Conservation (phyloP, 2,329 filamentous ascomycete species). For the Pseudopithomyces maydicus region DNA sequence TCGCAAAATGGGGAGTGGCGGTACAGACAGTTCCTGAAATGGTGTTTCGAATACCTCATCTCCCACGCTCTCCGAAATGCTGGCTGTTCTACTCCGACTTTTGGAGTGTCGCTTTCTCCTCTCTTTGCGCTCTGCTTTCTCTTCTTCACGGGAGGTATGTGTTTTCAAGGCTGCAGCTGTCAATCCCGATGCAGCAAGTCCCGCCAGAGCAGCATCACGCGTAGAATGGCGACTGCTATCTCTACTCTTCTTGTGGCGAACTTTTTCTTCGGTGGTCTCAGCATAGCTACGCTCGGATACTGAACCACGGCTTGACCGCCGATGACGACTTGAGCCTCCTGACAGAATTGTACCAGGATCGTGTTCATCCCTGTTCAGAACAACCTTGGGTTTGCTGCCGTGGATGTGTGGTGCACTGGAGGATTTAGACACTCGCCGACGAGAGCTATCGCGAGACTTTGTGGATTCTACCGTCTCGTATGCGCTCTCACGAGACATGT, state of each 20-base stretch:
- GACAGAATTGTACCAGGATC: slow-evolving; percentile 64
- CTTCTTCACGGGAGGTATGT: slow-evolving; percentile 66
- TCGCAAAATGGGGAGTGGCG: slow-evolving; percentile 80
- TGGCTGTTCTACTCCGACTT: slow-evolving; percentile 58
- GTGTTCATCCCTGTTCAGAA: slow-evolving; percentile 62
- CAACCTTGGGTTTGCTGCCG: slow-evolving; percentile 62
- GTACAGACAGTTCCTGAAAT: slow-evolving; percentile 58
- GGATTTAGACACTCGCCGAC: slow-evolving; percentile 63
- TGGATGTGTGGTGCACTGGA: slow-evolving; percentile 65
- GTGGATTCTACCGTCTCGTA: slow-evolving; percentile 64
- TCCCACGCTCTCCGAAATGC: slow-evolving; percentile 60
- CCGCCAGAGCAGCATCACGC: slow-evolving; percentile 61
- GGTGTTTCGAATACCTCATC: slow-evolving; percentile 52
- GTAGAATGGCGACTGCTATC: slow-evolving; percentile 49
- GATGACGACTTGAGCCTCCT: slow-evolving; percentile 59
- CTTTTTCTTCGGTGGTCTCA: slow-evolving; percentile 53
- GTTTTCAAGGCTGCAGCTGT: slow-evolving; percentile 67
- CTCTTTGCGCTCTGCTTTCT: slow-evolving; percentile 49
- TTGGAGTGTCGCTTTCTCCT: slow-evolving; percentile 54
- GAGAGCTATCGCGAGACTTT: slow-evolving; percentile 54
- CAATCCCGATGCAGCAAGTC: slow-evolving; percentile 59
- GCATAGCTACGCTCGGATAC: slow-evolving; percentile 51
- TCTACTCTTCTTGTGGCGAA: slow-evolving; percentile 60
- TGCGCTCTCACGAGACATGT: slow-evolving; percentile 54
- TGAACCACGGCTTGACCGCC: slow-evolving; percentile 59